Conservation (phyloP, 2,329 filamentous ascomycete genomes). For the Tympanopsis confertula region DNA sequence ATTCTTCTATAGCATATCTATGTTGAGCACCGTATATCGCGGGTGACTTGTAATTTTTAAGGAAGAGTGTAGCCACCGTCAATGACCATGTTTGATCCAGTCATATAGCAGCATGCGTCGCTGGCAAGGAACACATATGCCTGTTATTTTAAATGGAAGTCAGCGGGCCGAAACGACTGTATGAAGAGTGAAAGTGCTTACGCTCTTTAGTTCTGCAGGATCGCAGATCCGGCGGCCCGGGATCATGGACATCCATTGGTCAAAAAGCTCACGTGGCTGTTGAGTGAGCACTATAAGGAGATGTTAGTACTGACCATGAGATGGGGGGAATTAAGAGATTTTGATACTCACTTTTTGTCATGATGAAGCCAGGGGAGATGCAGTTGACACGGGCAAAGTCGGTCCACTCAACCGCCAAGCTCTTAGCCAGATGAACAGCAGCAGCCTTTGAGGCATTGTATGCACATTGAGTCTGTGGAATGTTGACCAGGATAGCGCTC, state of each 20-base stretch:
- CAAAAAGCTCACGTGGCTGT: conserved; percentile 7
- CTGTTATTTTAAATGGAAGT: conserved; percentile 6
- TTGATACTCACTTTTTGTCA: conserved; percentile 8
- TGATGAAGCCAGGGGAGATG: conserved; percentile 3
- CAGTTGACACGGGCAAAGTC: background rate
- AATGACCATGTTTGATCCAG: conserved; percentile 31
- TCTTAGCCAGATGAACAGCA: background rate
- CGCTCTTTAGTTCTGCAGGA: conserved; percentile 9
- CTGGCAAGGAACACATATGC: conserved; percentile 34
- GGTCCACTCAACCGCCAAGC: background rate
- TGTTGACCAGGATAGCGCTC: conserved; percentile 9
- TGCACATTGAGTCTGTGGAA: conserved; percentile 7
- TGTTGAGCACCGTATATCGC: no score
- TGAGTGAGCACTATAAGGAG: conserved; percentile 4
- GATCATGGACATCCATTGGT: conserved; percentile 8
- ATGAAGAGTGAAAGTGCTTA: conserved; percentile 1
- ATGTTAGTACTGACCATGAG: background rate
- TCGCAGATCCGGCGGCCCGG: conserved; percentile 7
- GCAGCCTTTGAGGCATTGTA: background rate
- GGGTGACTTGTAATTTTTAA: no score
- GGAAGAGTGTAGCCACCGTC: conserved; percentile 33
- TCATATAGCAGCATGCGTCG: conserved; percentile 35
- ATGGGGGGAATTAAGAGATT: no score
- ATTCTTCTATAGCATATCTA: no score
- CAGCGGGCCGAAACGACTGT: conserved; percentile 1